Conservation (phyloP, 2,329 filamentous ascomycete species). For the Calonectria honghensis region DNA sequence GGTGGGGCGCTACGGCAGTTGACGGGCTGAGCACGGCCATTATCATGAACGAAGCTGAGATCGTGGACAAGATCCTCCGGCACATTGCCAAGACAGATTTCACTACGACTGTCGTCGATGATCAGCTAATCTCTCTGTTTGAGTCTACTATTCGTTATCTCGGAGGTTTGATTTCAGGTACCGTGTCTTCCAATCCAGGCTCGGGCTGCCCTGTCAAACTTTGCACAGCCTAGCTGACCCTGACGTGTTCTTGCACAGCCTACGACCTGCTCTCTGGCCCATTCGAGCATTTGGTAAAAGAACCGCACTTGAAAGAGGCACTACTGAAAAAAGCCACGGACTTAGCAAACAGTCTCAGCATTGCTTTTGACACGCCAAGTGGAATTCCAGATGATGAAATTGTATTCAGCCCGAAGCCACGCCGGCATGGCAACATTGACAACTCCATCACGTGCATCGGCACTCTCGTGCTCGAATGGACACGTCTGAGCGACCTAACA, state of each 20-base stretch:
- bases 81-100: constrained; percentile 47
- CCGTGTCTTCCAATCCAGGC: background rate
- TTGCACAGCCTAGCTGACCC: background rate
- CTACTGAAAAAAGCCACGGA: constrained; percentile 23
- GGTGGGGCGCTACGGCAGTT: constrained; percentile 49
- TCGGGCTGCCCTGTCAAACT: background rate
- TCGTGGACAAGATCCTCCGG: constrained; percentile 44
- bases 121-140: constrained; percentile 43
- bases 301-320: background rate
- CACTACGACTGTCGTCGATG: constrained; percentile 22
- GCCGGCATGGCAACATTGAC: constrained; percentile 39
- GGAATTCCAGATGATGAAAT: constrained; percentile 49
- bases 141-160: constrained; percentile 49
- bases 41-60: constrained; percentile 43
- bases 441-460: constrained; percentile 49
- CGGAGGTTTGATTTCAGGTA: constrained; percentile 45
- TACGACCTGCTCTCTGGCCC: constrained; percentile 45
- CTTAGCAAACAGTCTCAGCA: constrained; percentile 44
- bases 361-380: constrained; percentile 48
- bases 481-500: constrained; percentile 42
- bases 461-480: constrained; percentile 48
- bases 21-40: constrained; percentile 49
- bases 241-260: background rate
- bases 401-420: constrained; percentile 41
- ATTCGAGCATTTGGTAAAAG: constrained; percentile 37